A percentile compares a stretch with the other conserved stretches of the same genome.
These are phyloP conservation scores for Leptosphaerulina australis DNA, from an alignment of 2,329 filamentous ascomycete species.

Conservation along the genomic window DNA sequence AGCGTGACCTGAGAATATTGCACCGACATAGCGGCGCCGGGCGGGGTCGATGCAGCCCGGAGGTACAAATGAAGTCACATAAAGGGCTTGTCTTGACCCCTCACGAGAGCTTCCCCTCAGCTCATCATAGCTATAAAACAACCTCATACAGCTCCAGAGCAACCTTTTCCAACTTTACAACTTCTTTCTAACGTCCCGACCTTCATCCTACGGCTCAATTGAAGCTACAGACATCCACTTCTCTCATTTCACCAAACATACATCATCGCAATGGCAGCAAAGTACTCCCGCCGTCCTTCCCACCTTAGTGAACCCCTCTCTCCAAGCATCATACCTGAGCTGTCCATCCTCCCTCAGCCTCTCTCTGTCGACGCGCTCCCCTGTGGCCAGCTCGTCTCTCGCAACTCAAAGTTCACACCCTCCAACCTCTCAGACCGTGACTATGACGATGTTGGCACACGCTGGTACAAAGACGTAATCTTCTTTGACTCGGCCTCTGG, in stretches of 20 bases:
- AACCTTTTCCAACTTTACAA: not conserved
- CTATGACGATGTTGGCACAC: conserved; percentile 44
- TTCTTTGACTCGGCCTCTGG: conserved; percentile 33
- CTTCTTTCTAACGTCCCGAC: not conserved
- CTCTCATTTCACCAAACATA: conserved; percentile 1
- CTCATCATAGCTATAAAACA: conserved; percentile 19
- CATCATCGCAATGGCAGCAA: conserved; percentile 30
- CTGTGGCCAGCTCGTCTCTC: conserved; percentile 44
- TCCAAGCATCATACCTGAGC: conserved; percentile 41
- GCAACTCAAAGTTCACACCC: conserved; percentile 36
- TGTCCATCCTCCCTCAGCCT: conserved; percentile 40
- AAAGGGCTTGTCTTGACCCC: conserved; percentile 40
- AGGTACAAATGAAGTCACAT: conserved; percentile 45
- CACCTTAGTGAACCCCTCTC: conserved; percentile 39
- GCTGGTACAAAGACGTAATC: conserved; percentile 49
- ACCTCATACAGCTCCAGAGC: not conserved
- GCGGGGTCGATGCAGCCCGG: conserved; percentile 30
- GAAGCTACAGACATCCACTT: conserved; percentile 12
- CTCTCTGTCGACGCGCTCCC: conserved; percentile 34
- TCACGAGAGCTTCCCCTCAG: conserved; percentile 38
- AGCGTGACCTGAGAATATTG: conserved; percentile 40
- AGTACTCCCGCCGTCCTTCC: conserved; percentile 37
- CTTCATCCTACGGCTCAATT: conserved; percentile 6
- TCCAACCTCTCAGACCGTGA: conserved; percentile 40
- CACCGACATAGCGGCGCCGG: conserved; percentile 23